These are phyloP conservation scores for Heliamphora exappendiculata DNA, from an alignment of 148 eudicot genomes.

Conservation along the genomic window DNA sequence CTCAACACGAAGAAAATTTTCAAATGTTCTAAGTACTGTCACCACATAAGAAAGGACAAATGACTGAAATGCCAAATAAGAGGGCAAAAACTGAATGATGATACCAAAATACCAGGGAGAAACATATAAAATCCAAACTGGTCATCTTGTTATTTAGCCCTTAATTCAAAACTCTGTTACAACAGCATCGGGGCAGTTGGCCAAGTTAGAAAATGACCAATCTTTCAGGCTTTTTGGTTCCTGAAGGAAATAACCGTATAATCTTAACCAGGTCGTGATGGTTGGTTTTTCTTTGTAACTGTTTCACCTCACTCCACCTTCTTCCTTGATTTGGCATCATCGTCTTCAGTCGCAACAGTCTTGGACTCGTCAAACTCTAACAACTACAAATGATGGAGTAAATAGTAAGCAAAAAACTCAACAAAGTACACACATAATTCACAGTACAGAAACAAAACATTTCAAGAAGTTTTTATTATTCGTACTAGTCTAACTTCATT, in stretches of 20 bases:
- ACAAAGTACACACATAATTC: neutral
- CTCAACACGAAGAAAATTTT: too few species aligned
- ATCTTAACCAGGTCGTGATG: neutral
- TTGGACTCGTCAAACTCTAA: slow-evolving; percentile 87
- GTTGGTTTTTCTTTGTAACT: neutral
- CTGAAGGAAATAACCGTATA: neutral
- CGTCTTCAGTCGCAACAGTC: slow-evolving; percentile 30
- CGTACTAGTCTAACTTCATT: neutral
- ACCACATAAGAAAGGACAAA: too few species aligned
- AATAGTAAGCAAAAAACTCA: neutral
- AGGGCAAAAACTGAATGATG: too few species aligned
- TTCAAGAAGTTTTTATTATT: neutral
- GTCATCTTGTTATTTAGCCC: neutral
- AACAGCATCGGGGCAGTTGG: neutral
- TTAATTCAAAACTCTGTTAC: slow-evolving; percentile 9
- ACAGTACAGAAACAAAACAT: neutral
- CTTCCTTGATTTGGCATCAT: slow-evolving; percentile 36
- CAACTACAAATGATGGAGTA: slow-evolving; percentile 41
- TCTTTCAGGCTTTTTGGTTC: neutral
- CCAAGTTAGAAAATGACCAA: slow-evolving; percentile 4
- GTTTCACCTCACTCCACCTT: slow-evolving; percentile 48
- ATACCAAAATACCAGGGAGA: neutral
- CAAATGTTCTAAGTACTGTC: too few species aligned
- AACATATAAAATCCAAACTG: neutral
- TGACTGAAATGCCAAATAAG: too few species aligned